A percentile compares a stretch with the other conserved stretches of the same genome.
Evolutionary conservation across 129 eudicot species (phyloP).

Genomic region (Erigeron canadensis): DNA sequence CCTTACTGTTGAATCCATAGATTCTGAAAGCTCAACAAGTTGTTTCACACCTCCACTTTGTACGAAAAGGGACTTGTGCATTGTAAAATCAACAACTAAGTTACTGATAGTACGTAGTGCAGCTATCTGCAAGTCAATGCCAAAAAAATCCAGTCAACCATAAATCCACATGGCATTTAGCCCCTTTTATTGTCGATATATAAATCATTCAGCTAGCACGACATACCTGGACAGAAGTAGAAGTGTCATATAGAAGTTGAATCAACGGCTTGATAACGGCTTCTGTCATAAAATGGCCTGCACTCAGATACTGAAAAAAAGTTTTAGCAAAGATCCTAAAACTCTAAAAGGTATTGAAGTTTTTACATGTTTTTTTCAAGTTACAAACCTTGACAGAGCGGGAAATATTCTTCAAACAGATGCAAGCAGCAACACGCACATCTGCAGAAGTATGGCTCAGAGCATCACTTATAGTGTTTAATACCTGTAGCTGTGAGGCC

Average conservation of each 20-base stretch:
- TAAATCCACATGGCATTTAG: not conserved
- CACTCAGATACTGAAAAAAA: conserved; percentile 77
- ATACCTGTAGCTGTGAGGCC: conserved; percentile 44
- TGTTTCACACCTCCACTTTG: conserved; percentile 76
- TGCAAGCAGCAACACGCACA: conserved; percentile 85
- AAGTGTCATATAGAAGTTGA: conserved; percentile 66
- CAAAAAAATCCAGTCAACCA: not conserved
- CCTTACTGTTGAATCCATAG: conserved; percentile 83
- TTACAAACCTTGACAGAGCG: conserved; percentile 91
- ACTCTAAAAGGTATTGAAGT: not conserved
- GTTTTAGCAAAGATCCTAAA: conserved; percentile 32
- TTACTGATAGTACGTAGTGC: conserved; percentile 83
- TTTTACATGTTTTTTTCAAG: not conserved
- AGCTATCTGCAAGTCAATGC: conserved; percentile 60
- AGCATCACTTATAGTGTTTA: conserved; percentile 51
- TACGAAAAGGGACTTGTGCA: conserved; percentile 58
- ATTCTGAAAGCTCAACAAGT: conserved; percentile 88
- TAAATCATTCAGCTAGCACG: not conserved
- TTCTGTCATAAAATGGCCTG: conserved; percentile 83
- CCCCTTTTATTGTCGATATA: not conserved
- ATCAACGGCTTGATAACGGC: conserved; percentile 52
- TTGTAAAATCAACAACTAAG: conserved; percentile 67
- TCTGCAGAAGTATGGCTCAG: conserved; percentile 66
- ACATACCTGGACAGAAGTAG: conserved; percentile 71
- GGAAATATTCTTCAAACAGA: conserved; percentile 72